Conservation (phyloP, 768 basidiomycete species). For the Serendipita sp. region DNA sequence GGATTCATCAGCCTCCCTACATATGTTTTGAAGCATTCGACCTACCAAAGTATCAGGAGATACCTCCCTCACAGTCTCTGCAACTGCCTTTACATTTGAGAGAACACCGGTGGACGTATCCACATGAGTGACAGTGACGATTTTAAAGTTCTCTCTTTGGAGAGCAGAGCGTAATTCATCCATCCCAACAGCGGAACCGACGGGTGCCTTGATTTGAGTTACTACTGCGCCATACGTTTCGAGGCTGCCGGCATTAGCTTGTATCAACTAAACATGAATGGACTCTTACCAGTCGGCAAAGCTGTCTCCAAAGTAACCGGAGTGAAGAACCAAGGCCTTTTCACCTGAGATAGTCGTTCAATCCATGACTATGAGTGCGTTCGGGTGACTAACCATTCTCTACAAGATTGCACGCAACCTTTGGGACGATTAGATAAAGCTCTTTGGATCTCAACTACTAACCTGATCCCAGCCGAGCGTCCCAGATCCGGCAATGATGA, state of each 20-base stretch:
- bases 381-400: slow-evolving; percentile 13
- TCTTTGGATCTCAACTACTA: slow-evolving; percentile 12
- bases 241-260: slow-evolving; percentile 32
- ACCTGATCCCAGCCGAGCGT: slow-evolving; percentile 96
- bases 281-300: slow-evolving; percentile 65
- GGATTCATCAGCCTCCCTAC: not conserved
- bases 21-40: slow-evolving; percentile 4
- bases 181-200: slow-evolving; percentile 58
- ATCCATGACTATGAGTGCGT: not conserved
- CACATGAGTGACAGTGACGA: slow-evolving; percentile 88
- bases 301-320: slow-evolving; percentile 88
- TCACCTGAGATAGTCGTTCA: slow-evolving; percentile 40
- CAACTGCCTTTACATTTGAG: slow-evolving; percentile 64
- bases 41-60: slow-evolving; percentile 73
- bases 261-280: not conserved
- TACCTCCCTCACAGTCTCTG: slow-evolving; percentile 49
- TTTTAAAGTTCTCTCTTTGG: slow-evolving; percentile 64
- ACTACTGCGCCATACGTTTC: slow-evolving; percentile 80
- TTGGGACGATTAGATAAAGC: not conserved
- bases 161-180: slow-evolving; percentile 52
- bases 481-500: slow-evolving; percentile 86
- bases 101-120: slow-evolving; percentile 86
- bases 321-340: slow-evolving; percentile 65
- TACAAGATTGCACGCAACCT: slow-evolving; percentile 86
- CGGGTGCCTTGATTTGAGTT: slow-evolving; percentile 61